Evolutionary conservation across 805 yeast species (phyloP), one percentile per base, ranked within the genome.

Genomic region (Ogataea angusta): DNA sequence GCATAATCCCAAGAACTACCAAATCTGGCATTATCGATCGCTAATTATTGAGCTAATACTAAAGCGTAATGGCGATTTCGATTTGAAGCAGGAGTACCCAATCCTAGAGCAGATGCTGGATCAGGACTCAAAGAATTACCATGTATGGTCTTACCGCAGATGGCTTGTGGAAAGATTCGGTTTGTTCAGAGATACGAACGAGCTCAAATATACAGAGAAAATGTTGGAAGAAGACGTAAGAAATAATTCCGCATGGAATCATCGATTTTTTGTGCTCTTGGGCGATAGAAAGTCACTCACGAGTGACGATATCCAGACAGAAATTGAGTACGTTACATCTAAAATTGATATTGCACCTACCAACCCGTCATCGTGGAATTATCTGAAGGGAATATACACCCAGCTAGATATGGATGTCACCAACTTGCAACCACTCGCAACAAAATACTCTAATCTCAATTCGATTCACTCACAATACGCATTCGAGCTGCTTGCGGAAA

Each of bases 1-100:
- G 35, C 80, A 74, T 10, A 83, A 85, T 59, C 84, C 90, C 29
- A 93, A 93, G 61, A 91, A 90, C 67, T 93, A 93, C 64, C 99
- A 93, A 62, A 83, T 91, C n/a, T 93, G 98, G 97, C 86, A 90
- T 53, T 90, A 91, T 57, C 75, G 97, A 42, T 90, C 84, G 54
- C 66, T 79, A 24, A 57, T 91, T 7, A 64, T 84, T 40, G 70
- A 70, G 34, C 49, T 45, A 36, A 42, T 47, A 24, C 21, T 45
- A 4, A 14, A 30, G 2, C 38, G 42, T 2, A 46, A 46, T 7
- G 43, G 54, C 19, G 41, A 42, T n/a, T 72, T 71, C 51, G 52
- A 67, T 31, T 62, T 72, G 2, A 67, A 63, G 30, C 66, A 80
- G 26, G 98, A 93, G 57, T 69, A 70, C 37, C 82, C 85, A 2